phyloP scores from a whole-genome alignment of 768 basidiomycete species.

The Boletellus emodensis region DNA sequence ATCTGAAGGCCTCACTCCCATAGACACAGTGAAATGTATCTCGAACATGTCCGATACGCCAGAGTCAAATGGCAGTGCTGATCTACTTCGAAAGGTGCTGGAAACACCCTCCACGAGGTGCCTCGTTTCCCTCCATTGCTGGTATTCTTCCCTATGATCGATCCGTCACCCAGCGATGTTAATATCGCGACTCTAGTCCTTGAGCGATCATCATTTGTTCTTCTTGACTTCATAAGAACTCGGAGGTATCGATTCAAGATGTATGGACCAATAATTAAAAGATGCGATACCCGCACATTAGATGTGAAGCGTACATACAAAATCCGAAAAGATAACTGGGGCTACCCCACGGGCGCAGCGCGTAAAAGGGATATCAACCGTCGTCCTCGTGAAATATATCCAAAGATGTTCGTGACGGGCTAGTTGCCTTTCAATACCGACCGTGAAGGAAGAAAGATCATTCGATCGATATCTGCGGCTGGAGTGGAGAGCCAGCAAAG shows the following conservation, averaged over 20 bases:
- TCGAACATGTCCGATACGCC: conserved; percentile 3
- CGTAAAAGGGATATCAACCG: background rate
- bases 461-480: conserved; percentile 75
- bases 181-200: background rate
- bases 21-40: background rate
- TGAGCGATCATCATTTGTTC: background rate
- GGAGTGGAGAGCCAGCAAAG: conserved; percentile 41
- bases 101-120: conserved; percentile 8
- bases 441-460: conserved; percentile 27
- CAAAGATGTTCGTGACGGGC: conserved; percentile 3
- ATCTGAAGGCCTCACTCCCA: background rate
- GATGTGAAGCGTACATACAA: conserved; percentile 10
- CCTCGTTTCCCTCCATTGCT: background rate
- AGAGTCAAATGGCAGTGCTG: background rate
- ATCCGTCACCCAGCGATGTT: background rate
- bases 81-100: conserved; percentile 21
- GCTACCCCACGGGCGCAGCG: background rate
- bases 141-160: background rate
- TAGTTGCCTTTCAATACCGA: background rate
- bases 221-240: background rate
- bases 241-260: conserved; percentile 5
- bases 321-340: conserved; percentile 6
- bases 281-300: conserved; percentile 15
- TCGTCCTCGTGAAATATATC: conserved; percentile 2
- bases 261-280: conserved; percentile 18